phyloP scores from a whole-genome alignment of 441 rosid genomes.

The Pelargonium cotyledonis region DNA sequence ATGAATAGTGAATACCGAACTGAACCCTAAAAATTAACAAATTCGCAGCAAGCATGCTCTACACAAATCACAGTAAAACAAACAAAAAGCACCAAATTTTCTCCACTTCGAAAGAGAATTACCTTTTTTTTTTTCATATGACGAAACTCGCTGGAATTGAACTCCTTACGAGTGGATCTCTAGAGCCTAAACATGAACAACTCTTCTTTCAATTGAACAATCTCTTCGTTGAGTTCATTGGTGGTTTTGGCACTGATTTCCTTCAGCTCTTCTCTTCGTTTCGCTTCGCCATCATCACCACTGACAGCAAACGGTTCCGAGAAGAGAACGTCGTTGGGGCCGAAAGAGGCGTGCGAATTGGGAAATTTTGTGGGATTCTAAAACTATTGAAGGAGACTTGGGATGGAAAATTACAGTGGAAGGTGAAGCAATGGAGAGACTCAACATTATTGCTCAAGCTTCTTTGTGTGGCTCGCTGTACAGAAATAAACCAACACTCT shows the following conservation, averaged over 20 bases:
- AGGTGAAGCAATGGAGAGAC: constrained; percentile 45
- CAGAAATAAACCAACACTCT: too few species aligned
- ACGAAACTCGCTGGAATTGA: constrained; percentile 81
- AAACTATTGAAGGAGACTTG: constrained; percentile 43
- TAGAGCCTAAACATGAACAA: constrained; percentile 83
- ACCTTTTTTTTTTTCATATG: constrained; percentile 88
- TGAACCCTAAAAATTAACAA: too few species aligned
- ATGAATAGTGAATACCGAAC: too few species aligned
- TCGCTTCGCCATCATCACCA: constrained; percentile 78
- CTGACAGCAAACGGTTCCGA: constrained; percentile 24
- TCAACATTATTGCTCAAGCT: constrained; percentile 36
- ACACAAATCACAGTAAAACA: background rate
- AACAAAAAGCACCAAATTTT: background rate
- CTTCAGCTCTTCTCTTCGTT: constrained; percentile 67
- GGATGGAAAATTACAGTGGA: constrained; percentile 30
- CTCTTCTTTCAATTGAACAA: constrained; percentile 82
- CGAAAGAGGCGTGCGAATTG: constrained; percentile 20
- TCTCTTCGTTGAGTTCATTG: constrained; percentile 73
- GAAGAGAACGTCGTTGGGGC: constrained; percentile 22
- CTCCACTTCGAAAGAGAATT: constrained; percentile 8
- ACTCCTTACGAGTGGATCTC: constrained; percentile 82
- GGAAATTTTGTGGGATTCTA: constrained; percentile 32
- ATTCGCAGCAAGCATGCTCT: too few species aligned
- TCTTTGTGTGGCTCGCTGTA: too few species aligned
- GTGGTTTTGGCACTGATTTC: constrained; percentile 62